Conservation (phyloP, 805 yeast genomes). For the Metahyphopichia silvanorum region DNA sequence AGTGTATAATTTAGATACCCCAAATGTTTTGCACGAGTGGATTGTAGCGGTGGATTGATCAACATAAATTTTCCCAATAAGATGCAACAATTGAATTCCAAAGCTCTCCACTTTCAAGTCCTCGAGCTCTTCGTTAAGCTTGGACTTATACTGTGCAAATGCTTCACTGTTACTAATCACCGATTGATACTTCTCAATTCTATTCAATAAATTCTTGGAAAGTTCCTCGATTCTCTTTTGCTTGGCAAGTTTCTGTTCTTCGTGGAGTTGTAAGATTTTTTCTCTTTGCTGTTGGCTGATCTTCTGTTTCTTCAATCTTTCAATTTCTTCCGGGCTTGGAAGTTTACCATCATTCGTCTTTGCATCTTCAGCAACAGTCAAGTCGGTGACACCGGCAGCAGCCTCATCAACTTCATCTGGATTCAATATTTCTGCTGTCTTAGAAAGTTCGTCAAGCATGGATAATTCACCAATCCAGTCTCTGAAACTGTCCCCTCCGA, state of each 20-base stretch:
- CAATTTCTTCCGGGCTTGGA: slow-evolving; percentile 16
- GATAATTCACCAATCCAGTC: slow-evolving; percentile 55
- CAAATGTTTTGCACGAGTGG: slow-evolving; percentile 76
- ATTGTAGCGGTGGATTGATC: slow-evolving; percentile 72
- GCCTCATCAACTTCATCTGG: slow-evolving; percentile 36
- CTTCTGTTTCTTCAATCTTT: slow-evolving; percentile 28
- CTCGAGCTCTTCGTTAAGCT: slow-evolving; percentile 62
- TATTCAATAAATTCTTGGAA: slow-evolving; percentile 43
- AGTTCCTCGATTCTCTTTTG: slow-evolving; percentile 49
- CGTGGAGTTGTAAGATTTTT: slow-evolving; percentile 47
- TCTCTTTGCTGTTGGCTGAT: slow-evolving; percentile 42
- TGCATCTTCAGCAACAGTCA: slow-evolving; percentile 7
- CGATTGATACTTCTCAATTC: slow-evolving; percentile 49
- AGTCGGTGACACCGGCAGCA: slow-evolving; percentile 2
- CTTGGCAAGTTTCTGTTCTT: slow-evolving; percentile 51
- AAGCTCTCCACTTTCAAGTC: slow-evolving; percentile 91
- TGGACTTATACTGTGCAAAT: slow-evolving; percentile 49
- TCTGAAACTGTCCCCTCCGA: slow-evolving; percentile 88
- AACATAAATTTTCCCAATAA: slow-evolving; percentile 78
- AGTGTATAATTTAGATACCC: slow-evolving; percentile 80
- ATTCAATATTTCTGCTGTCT: slow-evolving; percentile 49
- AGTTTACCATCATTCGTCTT: slow-evolving; percentile 4
- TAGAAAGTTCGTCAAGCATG: slow-evolving; percentile 69
- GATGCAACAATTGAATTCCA: slow-evolving; percentile 81
- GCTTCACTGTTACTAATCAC: slow-evolving; percentile 64